Evolutionary conservation across 164 flowering plant genomes (phyloP), one percentile per base, ranked within the genome.

Genomic region (Berberis thunbergii): DNA sequence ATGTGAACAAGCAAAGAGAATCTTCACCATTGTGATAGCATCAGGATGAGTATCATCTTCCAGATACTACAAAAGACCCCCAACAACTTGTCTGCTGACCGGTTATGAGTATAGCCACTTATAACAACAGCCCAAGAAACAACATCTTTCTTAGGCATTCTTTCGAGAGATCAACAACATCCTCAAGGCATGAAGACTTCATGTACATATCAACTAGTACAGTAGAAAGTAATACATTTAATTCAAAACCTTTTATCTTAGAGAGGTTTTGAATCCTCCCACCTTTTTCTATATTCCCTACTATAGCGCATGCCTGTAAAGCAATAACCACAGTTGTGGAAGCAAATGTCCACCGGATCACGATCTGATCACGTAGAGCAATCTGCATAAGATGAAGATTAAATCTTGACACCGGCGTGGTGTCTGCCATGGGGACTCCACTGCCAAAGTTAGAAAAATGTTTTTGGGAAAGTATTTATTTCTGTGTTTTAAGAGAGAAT

Each of bases 191-290:
- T 3, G 57, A 74, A 64, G 89, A 86, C 66, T 76, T 80, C 89
- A 83, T 84, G 71, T 81, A 83, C 89, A 86, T 83, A 65, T 84
- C 82, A 62, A 84, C 65, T 7, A 86, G 74, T 52, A 89, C 77
- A n/a, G 88, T 84, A 38, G 81, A 75, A 12, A 84, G 83, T 5
- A 72, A 67, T 7, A 71, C 40, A 41, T 81, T 78, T 39, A 65
- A 49, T 50, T 84, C 87, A 43, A 78, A 72, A 38, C 77, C 79
- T 60, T 74, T 76, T 45, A 41, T 50, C 54, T 41, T 49, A 26
- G 82, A 77, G 13, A 76, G 65, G 55, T 78, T 67, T 63, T 84
- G 87, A 54, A 83, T 78, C 68, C 70, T 76, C 73, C 59, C 69
- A 52, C 87, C 91, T 63, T 65, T 72, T 12, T 73, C 69, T 43